Evolutionary conservation across 441 rosid species (phyloP), one percentile per base, ranked within the genome.

Genomic region (Melastoma candidum): DNA sequence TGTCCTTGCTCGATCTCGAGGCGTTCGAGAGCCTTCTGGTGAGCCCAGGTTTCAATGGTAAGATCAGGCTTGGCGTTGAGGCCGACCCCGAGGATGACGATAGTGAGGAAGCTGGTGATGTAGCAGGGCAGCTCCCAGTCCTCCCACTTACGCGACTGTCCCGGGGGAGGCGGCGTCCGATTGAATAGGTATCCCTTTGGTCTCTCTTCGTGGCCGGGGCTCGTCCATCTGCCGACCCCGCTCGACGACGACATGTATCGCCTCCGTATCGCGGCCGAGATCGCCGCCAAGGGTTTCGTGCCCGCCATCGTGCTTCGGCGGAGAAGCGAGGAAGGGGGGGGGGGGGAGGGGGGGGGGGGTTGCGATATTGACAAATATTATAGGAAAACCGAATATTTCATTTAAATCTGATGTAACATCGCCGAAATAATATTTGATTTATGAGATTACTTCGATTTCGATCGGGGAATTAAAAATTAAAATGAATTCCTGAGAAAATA

Each of bases 101-200:
- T 71, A 32, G 97, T 69, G 55, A 89, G 79, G 79, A 86, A 86
- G 80, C 97, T 86, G 25, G 96, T 83, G 76, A 90, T 45, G 78
- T 90, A 90, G 78, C 96, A 87, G 5, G 97, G 96, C 7, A 89
- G 83, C 81, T 89, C 95, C 97, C 95, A 89, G 55, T 89, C 97
- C 60, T 89, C 95, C 95, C 97, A 89, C 47, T 84, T 79, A 10
- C 97, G 93, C 1, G 88, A 59, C 65, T 89, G 88, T 12, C 94
- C 95, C 2, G 88, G 81, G 11, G 90, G 78, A 4, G 68, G 73
- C 2, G 94, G 95, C 4, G 79, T 63, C 29, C 90, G 73, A 72
- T 80, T 89, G 70, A 89, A 74, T 46, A 82, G 73, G 73, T 84
- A 77, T 0, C 94, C 97, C 54, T 86, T 86, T 22, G 95, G 88